These are phyloP conservation scores for Penicillium antarcticum DNA, from an alignment of 495 filamentous ascomycete species.

Conservation along the genomic window DNA sequence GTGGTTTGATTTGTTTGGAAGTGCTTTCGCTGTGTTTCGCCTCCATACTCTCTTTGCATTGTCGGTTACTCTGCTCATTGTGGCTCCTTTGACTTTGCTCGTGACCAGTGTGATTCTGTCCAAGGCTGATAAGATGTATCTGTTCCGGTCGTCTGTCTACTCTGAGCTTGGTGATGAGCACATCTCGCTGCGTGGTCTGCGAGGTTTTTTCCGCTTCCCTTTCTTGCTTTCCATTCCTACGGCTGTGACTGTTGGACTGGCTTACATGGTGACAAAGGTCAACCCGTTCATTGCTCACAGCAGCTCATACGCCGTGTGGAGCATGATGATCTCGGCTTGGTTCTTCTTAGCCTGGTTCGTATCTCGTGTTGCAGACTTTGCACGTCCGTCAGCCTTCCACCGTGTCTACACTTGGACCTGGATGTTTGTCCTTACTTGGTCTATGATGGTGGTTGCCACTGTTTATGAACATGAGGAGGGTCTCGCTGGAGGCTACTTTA, in stretches of 20 bases:
- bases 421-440: conserved; percentile 74
- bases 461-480: conserved; percentile 67
- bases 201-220: conserved; percentile 81
- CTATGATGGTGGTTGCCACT: conserved; percentile 67
- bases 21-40: conserved; percentile 71
- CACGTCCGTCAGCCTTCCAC: conserved; percentile 83
- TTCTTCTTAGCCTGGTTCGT: conserved; percentile 80
- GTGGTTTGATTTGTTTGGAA: conserved; percentile 94
- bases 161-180: conserved; percentile 55
- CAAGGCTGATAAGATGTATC: conserved; percentile 73
- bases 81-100: conserved; percentile 68
- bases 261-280: conserved; percentile 72
- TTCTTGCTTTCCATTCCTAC: conserved; percentile 69
- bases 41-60: conserved; percentile 83
- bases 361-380: conserved; percentile 74
- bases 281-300: conserved; percentile 89
- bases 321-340: conserved; percentile 82
- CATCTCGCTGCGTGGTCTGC: conserved; percentile 68
- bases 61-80: conserved; percentile 77
- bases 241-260: conserved; percentile 65
- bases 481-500: conserved; percentile 76
- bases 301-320: conserved; percentile 79
- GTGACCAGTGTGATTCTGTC: conserved; percentile 63
- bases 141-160: conserved; percentile 63
- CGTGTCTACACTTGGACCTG: conserved; percentile 78